A percentile compares a stretch with the other conserved stretches of the same genome.
These are phyloP conservation scores for Yamadazyma friedrichii DNA, from an alignment of 1,139 yeast genomes.

Conservation along the genomic window DNA sequence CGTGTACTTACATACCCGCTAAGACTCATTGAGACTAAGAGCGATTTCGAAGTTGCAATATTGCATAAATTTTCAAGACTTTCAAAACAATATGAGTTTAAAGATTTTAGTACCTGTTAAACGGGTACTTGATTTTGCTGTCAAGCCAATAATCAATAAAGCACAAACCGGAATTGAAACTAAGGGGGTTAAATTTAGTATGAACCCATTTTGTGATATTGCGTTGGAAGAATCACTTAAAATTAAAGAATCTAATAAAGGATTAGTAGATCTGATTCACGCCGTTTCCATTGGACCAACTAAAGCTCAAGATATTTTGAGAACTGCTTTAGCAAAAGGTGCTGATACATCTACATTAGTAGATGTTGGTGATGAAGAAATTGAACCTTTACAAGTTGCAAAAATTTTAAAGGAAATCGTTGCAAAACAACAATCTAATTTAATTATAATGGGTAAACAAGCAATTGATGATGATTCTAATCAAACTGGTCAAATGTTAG, in stretches of 20 bases:
- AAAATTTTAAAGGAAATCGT: constrained; percentile 76
- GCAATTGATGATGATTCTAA: constrained; percentile 94
- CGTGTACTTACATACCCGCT: background rate
- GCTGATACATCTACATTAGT: constrained; percentile 83
- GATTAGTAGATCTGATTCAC: constrained; percentile 76
- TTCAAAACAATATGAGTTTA: constrained; percentile 38
- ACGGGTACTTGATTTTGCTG: constrained; percentile 90
- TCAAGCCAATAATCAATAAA: constrained; percentile 90
- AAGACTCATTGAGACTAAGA: constrained; percentile 4
- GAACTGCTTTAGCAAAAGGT: constrained; percentile 93
- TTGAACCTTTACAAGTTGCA: constrained; percentile 92
- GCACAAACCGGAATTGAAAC: constrained; percentile 84
- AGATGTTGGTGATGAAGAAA: constrained; percentile 68
- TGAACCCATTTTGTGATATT: constrained; percentile 96
- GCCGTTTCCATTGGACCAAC: constrained; percentile 91
- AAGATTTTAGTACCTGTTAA: constrained; percentile 91
- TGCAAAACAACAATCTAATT: constrained; percentile 66
- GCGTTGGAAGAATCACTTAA: constrained; percentile 91
- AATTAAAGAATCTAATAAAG: constrained; percentile 67
- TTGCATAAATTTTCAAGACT: background rate
- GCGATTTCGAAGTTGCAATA: constrained; percentile 1
- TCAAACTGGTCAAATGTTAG: constrained; percentile 97
- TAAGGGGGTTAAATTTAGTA: constrained; percentile 87
- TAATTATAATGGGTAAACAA: constrained; percentile 90
- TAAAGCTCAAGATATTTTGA: constrained; percentile 82